Evolutionary conservation across 495 filamentous ascomycete genomes (phyloP).

Genomic region (Lepraria neglecta): DNA sequence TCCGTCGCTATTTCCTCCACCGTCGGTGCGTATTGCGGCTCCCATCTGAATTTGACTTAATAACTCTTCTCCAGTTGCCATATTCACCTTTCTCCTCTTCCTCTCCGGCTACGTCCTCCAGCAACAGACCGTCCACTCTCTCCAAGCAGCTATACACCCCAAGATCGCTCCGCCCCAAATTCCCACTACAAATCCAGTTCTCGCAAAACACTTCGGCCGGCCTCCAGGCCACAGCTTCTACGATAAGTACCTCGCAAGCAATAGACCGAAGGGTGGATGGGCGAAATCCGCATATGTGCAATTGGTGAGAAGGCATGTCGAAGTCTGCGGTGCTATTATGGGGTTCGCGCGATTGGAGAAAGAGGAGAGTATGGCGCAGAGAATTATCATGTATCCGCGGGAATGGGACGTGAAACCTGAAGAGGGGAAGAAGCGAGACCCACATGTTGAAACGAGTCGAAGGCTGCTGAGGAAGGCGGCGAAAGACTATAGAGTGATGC

Average conservation of each 20-base stretch:
- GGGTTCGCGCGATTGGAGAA: constrained; percentile 39
- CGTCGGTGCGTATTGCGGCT: constrained; percentile 18
- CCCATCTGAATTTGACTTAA: background rate
- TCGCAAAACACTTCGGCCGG: constrained; percentile 28
- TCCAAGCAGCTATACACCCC: constrained; percentile 54
- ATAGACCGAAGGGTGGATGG: constrained; percentile 35
- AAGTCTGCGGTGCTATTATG: constrained; percentile 44
- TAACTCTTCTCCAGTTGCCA: constrained; percentile 34
- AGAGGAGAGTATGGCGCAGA: constrained; percentile 38
- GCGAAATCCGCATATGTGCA: constrained; percentile 41
- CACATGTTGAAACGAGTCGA: constrained; percentile 33
- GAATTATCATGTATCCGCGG: constrained; percentile 41
- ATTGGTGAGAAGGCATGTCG: constrained; percentile 35
- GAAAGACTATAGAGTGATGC: constrained; percentile 36
- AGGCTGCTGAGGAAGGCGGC: constrained; percentile 40
- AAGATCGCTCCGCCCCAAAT: constrained; percentile 18
- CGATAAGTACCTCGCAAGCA: constrained; percentile 31
- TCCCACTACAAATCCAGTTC: constrained; percentile 19
- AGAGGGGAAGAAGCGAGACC: constrained; percentile 23
- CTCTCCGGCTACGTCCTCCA: constrained; percentile 66
- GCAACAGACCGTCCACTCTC: constrained; percentile 57
- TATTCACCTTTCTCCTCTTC: constrained; percentile 61
- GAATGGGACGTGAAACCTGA: constrained; percentile 31
- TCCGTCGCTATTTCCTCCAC: constrained; percentile 29
- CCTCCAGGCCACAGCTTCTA: constrained; percentile 30